phyloP scores from a whole-genome alignment of 352 stramenopile genomes.

The Pythium rishiriense region DNA sequence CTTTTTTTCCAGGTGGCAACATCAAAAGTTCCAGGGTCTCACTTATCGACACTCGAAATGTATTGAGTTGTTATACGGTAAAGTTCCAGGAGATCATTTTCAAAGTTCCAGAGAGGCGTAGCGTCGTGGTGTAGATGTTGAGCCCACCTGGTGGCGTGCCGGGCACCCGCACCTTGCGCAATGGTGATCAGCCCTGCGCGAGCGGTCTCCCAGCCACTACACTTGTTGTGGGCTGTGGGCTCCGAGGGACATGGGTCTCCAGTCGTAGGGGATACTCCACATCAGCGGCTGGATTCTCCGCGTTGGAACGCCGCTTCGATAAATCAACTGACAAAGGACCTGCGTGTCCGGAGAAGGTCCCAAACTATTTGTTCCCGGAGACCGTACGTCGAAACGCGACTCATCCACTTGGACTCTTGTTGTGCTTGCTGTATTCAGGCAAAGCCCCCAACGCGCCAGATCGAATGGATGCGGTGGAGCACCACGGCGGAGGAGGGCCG shows the following conservation, averaged over 20 bases:
- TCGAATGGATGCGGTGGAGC: constrained; percentile 2
- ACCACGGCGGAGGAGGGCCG: not conserved
- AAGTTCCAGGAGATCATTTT: too few species aligned
- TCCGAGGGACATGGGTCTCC: too few species aligned
- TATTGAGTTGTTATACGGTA: too few species aligned
- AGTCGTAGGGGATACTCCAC: too few species aligned
- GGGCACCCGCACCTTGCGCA: too few species aligned
- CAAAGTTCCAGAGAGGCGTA: too few species aligned
- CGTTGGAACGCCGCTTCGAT: not conserved
- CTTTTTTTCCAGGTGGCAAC: not conserved
- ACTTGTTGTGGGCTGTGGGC: too few species aligned
- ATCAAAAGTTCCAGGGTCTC: not conserved
- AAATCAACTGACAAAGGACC: not conserved
- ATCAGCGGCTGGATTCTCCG: not conserved
- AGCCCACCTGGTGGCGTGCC: too few species aligned
- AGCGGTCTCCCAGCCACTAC: too few species aligned
- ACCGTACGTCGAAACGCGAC: not conserved
- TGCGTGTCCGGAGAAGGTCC: not conserved
- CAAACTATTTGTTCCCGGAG: not conserved
- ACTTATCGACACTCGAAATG: too few species aligned
- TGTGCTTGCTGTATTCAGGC: not conserved
- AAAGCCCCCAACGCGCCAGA: not conserved
- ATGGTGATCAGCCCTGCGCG: too few species aligned
- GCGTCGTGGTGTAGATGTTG: too few species aligned
- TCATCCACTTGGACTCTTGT: not conserved